Base-by-base conservation (phyloP, 2,329 filamentous ascomycete genomes). In the Fonsecaea multimorphosa region DNA sequence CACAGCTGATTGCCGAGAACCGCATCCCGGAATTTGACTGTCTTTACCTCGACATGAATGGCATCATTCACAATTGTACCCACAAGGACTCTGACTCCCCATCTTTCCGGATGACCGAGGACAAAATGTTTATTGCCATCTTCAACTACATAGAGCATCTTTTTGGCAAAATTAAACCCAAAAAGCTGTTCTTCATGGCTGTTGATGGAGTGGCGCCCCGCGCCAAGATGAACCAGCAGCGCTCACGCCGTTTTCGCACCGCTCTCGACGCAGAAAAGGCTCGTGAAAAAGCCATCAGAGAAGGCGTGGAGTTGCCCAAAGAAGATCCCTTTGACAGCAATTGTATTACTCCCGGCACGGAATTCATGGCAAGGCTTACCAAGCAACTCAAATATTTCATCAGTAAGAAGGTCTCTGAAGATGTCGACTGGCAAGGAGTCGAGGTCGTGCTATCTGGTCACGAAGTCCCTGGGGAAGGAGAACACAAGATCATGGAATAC, bases 401-500 rank as follows among this genome's bases (percentile, higher is more conserved):
- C 83, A 96, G 92, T 83, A 99, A 99, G 81, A 99, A 99, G 80
- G 89, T 99, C 11, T 95, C 93, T 1, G 94, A 99, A 78, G 95
- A 99, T 78, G 87, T 89, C 55, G 95, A 99, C 74, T 99, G 95
- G 95, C 95, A 99, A 80, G 91, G 91, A 66, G 95, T 96, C 71
- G 93, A 98, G 76, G 89, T 99, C 73, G 93, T 99, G 60, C 85
- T 99, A 65, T 99, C 95, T 5, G 95, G 96, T 61, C 96, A 99
- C 76, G 96, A 99, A 79, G 94, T 98, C 29, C 95, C 95, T 6
- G 95, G 95, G 73, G 96, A 99, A 80, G 95, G 95, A 73, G 95
- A 99, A 79, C 95, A 99, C 83, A 99, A 99, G 82, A 97, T 99
- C 80, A 99, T 99, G 95, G 96, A 99, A 80, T 99, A 99, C 79